phyloP scores from a whole-genome alignment of 345 rosid species.

The Eucalyptus marginata region DNA sequence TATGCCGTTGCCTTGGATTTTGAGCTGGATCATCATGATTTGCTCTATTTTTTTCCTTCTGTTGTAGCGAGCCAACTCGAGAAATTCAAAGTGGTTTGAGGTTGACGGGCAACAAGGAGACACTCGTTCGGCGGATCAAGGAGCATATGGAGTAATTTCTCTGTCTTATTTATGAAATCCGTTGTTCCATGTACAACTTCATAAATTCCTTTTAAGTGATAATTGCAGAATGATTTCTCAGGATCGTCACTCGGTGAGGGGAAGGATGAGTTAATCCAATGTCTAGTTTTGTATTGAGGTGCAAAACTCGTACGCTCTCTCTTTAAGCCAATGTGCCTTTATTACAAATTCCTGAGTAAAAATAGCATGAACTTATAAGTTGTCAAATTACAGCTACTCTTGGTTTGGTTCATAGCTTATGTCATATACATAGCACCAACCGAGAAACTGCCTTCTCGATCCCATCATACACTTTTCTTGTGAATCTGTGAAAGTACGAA shows the following conservation, averaged over 20 bases:
- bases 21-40: background rate
- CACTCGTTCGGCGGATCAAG: slow-evolving; percentile 30
- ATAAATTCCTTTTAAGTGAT: background rate
- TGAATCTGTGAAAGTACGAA: background rate
- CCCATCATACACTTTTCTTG: background rate
- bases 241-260: slow-evolving; percentile 28
- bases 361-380: background rate
- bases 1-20: background rate
- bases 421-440: background rate
- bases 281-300: slow-evolving; percentile 31
- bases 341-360: background rate
- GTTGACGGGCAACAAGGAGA: slow-evolving; percentile 30
- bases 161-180: background rate
- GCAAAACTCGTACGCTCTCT: slow-evolving; percentile 22
- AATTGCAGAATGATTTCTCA: background rate
- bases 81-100: slow-evolving; percentile 42
- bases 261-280: slow-evolving; percentile 36
- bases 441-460: background rate
- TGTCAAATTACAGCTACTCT: background rate
- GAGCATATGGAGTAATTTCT: slow-evolving; percentile 41
- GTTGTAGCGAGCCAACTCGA: slow-evolving; percentile 39
- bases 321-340: background rate
- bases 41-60: background rate
- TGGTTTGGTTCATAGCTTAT: background rate
- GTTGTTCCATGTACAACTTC: background rate